These are phyloP conservation scores for Alternaria sp. DNA, from an alignment of 2,329 filamentous ascomycete species.

Conservation along the genomic window DNA sequence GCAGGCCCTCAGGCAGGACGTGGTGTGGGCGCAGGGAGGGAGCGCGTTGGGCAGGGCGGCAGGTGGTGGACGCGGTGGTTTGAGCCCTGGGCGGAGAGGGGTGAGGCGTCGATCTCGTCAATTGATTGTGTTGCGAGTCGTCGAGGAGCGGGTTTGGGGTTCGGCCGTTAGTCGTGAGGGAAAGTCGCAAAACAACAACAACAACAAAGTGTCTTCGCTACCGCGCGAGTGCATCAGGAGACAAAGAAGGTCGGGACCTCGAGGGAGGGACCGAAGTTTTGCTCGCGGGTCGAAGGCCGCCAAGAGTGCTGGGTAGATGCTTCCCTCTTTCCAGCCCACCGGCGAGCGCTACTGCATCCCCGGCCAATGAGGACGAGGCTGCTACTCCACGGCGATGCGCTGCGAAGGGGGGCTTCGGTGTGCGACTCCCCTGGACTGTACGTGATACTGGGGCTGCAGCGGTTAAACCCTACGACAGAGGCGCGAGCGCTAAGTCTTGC, in stretches of 20 bases:
- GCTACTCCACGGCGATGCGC: slow-evolving; percentile 23
- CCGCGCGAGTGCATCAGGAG: slow-evolving; percentile 19
- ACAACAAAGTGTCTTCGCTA: slow-evolving; percentile 10
- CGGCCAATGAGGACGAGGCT: slow-evolving; percentile 21
- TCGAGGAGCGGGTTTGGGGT: neutral
- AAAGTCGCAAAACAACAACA: slow-evolving; percentile 15
- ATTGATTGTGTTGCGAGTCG: neutral
- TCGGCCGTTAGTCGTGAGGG: slow-evolving; percentile 22
- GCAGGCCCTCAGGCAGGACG: slow-evolving; percentile 15
- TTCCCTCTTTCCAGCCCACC: slow-evolving; percentile 22
- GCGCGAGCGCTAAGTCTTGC: slow-evolving; percentile 12
- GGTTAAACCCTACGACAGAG: slow-evolving; percentile 7
- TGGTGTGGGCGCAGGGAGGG: slow-evolving; percentile 13
- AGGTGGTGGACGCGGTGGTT: slow-evolving; percentile 7
- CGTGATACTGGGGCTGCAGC: slow-evolving; percentile 12
- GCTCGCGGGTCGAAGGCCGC: slow-evolving; percentile 21
- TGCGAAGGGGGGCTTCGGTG: slow-evolving; percentile 9
- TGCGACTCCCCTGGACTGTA: slow-evolving; percentile 6
- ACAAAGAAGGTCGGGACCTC: slow-evolving; percentile 13
- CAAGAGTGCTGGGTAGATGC: slow-evolving; percentile 24
- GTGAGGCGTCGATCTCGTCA: slow-evolving; percentile 1
- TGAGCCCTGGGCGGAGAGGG: slow-evolving; percentile 9
- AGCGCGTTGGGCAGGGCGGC: slow-evolving; percentile 5
- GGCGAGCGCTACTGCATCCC: slow-evolving; percentile 26
- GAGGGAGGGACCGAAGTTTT: slow-evolving; percentile 26